These are phyloP conservation scores for Fraxinus anomala DNA, from an alignment of 257 asterid species.

Conservation along the genomic window DNA sequence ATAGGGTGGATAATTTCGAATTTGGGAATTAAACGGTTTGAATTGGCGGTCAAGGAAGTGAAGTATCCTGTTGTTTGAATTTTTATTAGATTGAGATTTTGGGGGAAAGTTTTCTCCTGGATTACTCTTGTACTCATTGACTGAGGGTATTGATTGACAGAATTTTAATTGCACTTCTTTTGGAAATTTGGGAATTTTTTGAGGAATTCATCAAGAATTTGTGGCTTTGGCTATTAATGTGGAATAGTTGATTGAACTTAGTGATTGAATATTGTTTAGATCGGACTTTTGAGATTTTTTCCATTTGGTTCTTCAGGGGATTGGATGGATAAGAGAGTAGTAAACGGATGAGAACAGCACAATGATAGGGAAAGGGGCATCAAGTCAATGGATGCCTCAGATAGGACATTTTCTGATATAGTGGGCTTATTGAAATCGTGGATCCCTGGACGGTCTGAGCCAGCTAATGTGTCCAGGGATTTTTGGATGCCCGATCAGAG, in stretches of 20 bases:
- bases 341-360: conserved; percentile 53
- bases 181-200: conserved; percentile 2
- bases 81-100: conserved; percentile 3
- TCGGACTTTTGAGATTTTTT: conserved; percentile 9
- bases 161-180: conserved; percentile 8
- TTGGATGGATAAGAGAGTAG: conserved; percentile 42
- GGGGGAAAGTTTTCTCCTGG: conserved; percentile 15
- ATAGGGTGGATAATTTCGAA: conserved; percentile 11
- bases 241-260: conserved; percentile 17
- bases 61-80: conserved; percentile 17
- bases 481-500: conserved; percentile 99
- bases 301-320: conserved; percentile 18
- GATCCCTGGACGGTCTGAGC: conserved; percentile 77
- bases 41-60: conserved; percentile 21
- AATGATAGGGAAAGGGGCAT: conserved; percentile 51
- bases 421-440: conserved; percentile 68
- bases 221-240: conserved; percentile 22
- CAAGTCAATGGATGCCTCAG: conserved; percentile 67
- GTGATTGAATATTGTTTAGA: conserved; percentile 19
- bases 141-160: conserved; percentile 9
- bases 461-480: conserved; percentile 79
- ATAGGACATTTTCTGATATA: conserved; percentile 60
- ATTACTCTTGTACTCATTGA: conserved; percentile 12
- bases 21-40: conserved; percentile 3
- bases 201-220: conserved; percentile 18